Percentiles rank a stretch among this genome's conserved stretches.
These are phyloP conservation scores for Grosmannia huntii DNA, from an alignment of 2,329 filamentous ascomycete genomes.

Conservation along the genomic window DNA sequence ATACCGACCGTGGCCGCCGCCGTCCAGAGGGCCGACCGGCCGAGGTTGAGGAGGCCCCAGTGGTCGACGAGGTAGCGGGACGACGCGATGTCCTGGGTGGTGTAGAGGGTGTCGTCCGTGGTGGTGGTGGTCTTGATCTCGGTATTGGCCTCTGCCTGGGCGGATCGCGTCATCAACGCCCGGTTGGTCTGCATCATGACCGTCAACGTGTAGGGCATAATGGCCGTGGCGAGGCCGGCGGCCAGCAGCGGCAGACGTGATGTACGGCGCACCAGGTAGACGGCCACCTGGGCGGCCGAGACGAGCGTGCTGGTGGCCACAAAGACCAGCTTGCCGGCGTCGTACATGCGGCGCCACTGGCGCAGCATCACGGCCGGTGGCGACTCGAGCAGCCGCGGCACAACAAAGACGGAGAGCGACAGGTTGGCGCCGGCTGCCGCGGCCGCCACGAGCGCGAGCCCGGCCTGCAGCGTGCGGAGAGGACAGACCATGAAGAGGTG, in stretches of 20 bases:
- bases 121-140: not conserved
- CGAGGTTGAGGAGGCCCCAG: conserved; percentile 41
- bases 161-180: conserved; percentile 30
- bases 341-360: conserved; percentile 37
- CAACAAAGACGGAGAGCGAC: conserved; percentile 27
- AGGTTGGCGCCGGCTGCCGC: conserved; percentile 26
- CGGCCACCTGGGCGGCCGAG: conserved; percentile 28
- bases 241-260: conserved; percentile 29
- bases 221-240: conserved; percentile 28
- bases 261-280: conserved; percentile 15
- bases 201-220: conserved; percentile 38
- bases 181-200: conserved; percentile 34
- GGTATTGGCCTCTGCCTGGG: conserved; percentile 19
- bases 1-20: conserved; percentile 3
- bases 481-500: not conserved
- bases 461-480: not conserved
- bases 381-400: conserved; percentile 41
- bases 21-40: conserved; percentile 13
- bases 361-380: conserved; percentile 40
- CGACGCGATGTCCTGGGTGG: conserved; percentile 18
- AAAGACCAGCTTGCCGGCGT: conserved; percentile 24
- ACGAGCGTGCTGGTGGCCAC: conserved; percentile 26
- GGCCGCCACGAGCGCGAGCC: conserved; percentile 37
- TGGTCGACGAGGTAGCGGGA: conserved; percentile 37
- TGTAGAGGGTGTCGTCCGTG: conserved; percentile 3